Evolutionary conservation across 176 grass and related monocot genomes (phyloP), one percentile per base, ranked within the genome.

Genomic region (Bromus sterilis): DNA sequence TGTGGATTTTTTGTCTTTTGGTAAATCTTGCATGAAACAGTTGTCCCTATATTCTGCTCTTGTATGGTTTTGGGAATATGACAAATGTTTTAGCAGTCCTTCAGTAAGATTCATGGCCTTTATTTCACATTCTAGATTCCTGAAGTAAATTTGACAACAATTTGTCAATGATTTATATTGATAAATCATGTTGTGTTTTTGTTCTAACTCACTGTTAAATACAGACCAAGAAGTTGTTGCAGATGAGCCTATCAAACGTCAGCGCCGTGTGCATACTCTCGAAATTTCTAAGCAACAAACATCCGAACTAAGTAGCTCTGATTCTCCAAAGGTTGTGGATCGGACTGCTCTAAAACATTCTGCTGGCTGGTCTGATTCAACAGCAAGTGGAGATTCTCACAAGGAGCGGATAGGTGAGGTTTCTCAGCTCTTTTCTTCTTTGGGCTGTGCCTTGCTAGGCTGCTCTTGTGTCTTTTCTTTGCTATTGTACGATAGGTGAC

Each of bases 321-420:
- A 24, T 74, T 23, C 83, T 81, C 88, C 80, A 40, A 93, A 93
- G 33, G 86, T 75, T 60, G 23, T 79, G 25, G 65, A 78, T 37
- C 46, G 23, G 56, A 63, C 81, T 59, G 74, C 74, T 75, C 13
- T 55, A 44, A 91, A 88, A 74, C 73, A 18, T 60, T 78, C 73
- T 28, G 93, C 87, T 64, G 83, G 74, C 25, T 84, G 84, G 67
- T 83, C 86, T 66, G 67, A 87, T 63, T 89, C 84, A 36, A 89
- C 76, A 18, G 25, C 83, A 59, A 85, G 62, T 76, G 65, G 53
- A 71, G 81, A 75, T 80, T 87, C 88, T 34, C 77, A 56, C 16
- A 89, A 83, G 74, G 88, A 93, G 56, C 86, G 88, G 61, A 91
- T 75, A 72, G 91, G 88, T 97, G 65, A 97, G 78, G 26, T 75